Evolutionary conservation across 179 eudicot species (phyloP), one percentile per base, ranked within the genome.

Genomic region (Spinacia oleracea): DNA sequence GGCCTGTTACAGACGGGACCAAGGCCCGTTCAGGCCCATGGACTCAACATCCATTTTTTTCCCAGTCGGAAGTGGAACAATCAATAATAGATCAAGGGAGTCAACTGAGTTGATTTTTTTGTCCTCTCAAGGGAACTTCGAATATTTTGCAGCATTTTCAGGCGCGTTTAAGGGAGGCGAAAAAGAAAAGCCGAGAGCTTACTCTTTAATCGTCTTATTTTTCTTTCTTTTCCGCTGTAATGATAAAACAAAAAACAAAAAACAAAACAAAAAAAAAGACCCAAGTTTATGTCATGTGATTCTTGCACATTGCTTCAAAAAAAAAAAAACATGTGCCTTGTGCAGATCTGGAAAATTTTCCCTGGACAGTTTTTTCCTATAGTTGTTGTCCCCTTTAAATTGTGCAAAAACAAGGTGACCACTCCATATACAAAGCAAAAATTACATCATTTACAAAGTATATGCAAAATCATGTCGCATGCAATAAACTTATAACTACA

Each of bases 371-470:
- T 32, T 48, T 11, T 51, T 65, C 21, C 60, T 21, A 27, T n/a
- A n/a, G n/a, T 27, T 5, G 66, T 58, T 59, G 64, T 50, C 21
- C 48, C 42, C 34, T 31, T 51, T 48, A 63, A 74, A 27, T 64
- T 40, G 56, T 53, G 25, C 65, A 42, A 73, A 45, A 75, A 55
- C 79, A 70, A 29, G 59, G 38, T 35, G 68, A 50, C 68, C 66
- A 43, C 64, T 83, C 73, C 79, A 79, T 72, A 75, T 70, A 80
- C 86, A 72, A 58, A 76, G 67, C 81, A 81, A 84, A 84, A 84
- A 84, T 79, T 72, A 84, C 81, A 81, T 80, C 81, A 84, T 84
- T 51, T 84, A 84, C 84, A 84, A 73, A 80, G 67, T 78, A 79
- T 81, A 64, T 42, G 64, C 65, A 77, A 76, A 64, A 64, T 66